Conservation (phyloP, 257 asterid species). For the Penstemon eatonii region DNA sequence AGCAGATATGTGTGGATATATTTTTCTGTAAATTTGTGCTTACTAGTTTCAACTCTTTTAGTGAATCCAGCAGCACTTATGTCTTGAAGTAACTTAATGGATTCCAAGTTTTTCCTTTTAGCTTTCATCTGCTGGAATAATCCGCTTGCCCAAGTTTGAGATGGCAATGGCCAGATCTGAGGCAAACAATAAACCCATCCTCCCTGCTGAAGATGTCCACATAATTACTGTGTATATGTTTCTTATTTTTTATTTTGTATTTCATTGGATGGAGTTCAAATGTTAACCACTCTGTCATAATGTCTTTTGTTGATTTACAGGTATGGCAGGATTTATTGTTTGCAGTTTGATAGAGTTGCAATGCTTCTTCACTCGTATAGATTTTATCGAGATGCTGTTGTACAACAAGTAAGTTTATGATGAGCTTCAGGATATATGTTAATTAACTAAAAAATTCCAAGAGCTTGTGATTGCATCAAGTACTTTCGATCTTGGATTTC, state of each 20-base stretch:
- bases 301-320: constrained; percentile 49
- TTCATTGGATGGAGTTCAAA: constrained; percentile 22
- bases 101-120: constrained; percentile 33
- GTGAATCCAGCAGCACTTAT: neutral
- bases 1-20: neutral
- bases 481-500: neutral
- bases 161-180: constrained; percentile 84
- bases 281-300: constrained; percentile 21
- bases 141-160: constrained; percentile 89
- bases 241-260: constrained; percentile 7
- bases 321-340: constrained; percentile 96
- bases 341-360: constrained; percentile 87
- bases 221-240: constrained; percentile 73
- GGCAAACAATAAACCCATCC: constrained; percentile 69
- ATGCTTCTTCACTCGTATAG: constrained; percentile 82
- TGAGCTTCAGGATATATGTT: constrained; percentile 18
- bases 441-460: constrained; percentile 2
- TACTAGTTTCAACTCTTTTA: neutral
- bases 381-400: constrained; percentile 92
- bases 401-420: constrained; percentile 67
- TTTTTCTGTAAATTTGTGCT: neutral
- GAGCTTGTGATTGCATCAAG: neutral
- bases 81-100: constrained; percentile 5
- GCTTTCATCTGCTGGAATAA: constrained; percentile 88
- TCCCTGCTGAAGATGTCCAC: constrained; percentile 87